Evolutionary conservation across 768 basidiomycete species (phyloP).

Genomic region (Panus rudis): DNA sequence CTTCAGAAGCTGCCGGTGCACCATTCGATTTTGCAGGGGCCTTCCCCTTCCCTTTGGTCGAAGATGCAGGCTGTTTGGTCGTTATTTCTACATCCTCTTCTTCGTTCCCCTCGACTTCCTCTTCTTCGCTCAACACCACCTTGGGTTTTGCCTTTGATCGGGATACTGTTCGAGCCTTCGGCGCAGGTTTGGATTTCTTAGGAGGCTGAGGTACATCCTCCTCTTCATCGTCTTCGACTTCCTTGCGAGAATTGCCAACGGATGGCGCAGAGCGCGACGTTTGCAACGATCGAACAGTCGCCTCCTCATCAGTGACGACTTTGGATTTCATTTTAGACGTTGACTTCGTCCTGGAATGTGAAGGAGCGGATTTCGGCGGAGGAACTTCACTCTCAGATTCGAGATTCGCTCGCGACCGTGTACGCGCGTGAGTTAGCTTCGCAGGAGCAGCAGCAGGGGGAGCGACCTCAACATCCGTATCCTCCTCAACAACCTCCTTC

Average conservation of each 20-base stretch:
- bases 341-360: slow-evolving; percentile 9
- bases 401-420: slow-evolving; percentile 13
- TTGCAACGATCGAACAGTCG: too few relatives aligned
- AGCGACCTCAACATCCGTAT: not conserved
- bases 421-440: slow-evolving; percentile 6
- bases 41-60: slow-evolving; percentile 2
- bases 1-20: not conserved
- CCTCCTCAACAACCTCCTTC: slow-evolving; percentile 1
- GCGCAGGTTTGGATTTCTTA: slow-evolving; percentile 2
- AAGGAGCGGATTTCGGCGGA: slow-evolving; percentile 7
- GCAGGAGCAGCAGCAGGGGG: not conserved
- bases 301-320: not conserved
- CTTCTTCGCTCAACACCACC: slow-evolving; percentile 3
- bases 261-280: too few relatives aligned
- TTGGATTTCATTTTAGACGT: not conserved
- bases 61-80: not conserved
- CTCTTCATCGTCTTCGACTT: slow-evolving; percentile 11
- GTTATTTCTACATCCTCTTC: slow-evolving; percentile 4
- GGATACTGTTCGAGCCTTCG: slow-evolving; percentile 10
- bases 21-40: not conserved
- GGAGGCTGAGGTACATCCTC: slow-evolving; percentile 12
- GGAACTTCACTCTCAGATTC: slow-evolving; percentile 13
- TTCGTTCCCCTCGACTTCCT: slow-evolving; percentile 10
- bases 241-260: too few relatives aligned
- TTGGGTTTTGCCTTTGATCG: slow-evolving; percentile 13